Conservation (phyloP, 192 early-diverging fungal genomes). For the Entomortierella lignicola region DNA sequence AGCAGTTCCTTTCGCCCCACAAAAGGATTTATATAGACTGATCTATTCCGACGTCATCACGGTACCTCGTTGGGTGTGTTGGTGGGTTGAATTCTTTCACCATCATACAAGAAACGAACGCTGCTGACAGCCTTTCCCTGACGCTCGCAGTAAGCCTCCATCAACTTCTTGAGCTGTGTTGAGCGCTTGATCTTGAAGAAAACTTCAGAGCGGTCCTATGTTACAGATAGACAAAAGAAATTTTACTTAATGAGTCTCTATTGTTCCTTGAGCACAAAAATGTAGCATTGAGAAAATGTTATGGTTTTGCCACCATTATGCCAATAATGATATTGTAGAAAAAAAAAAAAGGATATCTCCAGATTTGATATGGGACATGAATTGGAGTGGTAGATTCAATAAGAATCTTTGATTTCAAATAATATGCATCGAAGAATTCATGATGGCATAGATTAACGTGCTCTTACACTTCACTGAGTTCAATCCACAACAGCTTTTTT, state of each 20-base stretch:
- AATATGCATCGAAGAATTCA: too few species aligned
- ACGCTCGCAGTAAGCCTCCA: conserved; percentile 93
- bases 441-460: background rate
- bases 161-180: conserved; percentile 91
- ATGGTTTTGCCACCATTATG: conserved; percentile 19
- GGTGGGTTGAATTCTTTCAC: conserved; percentile 81
- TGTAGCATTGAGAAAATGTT: too few species aligned
- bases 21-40: too few species aligned
- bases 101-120: conserved; percentile 94
- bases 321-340: background rate
- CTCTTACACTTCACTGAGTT: background rate
- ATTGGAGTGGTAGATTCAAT: too few species aligned
- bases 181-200: conserved; percentile 97
- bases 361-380: too few species aligned
- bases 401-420: too few species aligned
- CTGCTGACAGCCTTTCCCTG: conserved; percentile 82
- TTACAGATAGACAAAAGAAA: too few species aligned
- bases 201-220: conserved; percentile 81
- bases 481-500: too few species aligned
- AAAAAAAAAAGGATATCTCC: too few species aligned
- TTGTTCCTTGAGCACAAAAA: too few species aligned
- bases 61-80: conserved; percentile 88
- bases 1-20: too few species aligned
- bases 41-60: background rate
- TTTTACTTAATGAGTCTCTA: too few species aligned